Evolutionary conservation across 305 asterid species (phyloP), one percentile per base, ranked within the genome.

Genomic region (Rubia tinctorum): DNA sequence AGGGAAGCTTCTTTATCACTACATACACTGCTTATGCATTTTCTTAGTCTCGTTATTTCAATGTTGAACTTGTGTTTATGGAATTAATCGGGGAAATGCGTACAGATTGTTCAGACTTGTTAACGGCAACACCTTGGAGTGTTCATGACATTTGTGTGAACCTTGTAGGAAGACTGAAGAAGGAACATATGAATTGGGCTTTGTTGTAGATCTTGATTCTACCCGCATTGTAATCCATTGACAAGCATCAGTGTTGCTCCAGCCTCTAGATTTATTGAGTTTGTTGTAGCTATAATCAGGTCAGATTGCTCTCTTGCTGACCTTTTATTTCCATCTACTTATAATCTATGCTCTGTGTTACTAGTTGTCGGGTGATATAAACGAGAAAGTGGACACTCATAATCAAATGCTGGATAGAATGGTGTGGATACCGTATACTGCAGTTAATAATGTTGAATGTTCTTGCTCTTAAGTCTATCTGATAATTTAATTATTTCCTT

Each of bases 341-440:
- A 34, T 72, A 40, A 53, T 73, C 34, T 39, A 70, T 80, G 67
- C 79, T 73, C 78, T 72, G 22, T 75, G 6, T 72, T 61, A 64
- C 80, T 87, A 91, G 99, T 67, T 94, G 83, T 83, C 97, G 39
- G 97, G 97, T 71, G 99, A 93, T 74, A 84, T 94, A 77, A 88
- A 94, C 6, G 97, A 90, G 84, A 97, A 94, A 83, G 97, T 91
- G 74, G 97, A 94, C 72, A 65, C 83, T 74, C 99, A 94, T 77
- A 94, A 91, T 71, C 87, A 74, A 43, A 82, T 90, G 90, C 92
- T 91, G 78, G 97, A 91, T 84, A 80, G 96, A 83, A 90, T 90
- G 97, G 97, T 94, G 79, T 43, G 90, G 82, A 59, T 64, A 70
- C 75, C 42, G 90, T 83, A 47, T 64, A 72, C 72, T 11, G 69